phyloP scores from a whole-genome alignment of 805 yeast genomes.

The Candida gorgasii region DNA sequence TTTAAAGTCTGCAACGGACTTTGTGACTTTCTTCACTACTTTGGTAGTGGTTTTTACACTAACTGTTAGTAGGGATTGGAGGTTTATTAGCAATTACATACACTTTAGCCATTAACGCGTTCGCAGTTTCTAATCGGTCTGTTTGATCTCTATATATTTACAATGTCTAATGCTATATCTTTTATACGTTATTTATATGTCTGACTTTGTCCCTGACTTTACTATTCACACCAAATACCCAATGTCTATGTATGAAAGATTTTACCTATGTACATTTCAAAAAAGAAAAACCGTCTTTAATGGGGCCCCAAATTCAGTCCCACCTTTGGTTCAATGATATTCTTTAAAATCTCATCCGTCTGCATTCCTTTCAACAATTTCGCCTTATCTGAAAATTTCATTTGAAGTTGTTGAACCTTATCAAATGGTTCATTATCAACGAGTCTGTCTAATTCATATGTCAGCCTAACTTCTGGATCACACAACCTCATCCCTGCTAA shows the following conservation, averaged over 20 bases:
- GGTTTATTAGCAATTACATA: not conserved
- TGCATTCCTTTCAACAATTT: not conserved
- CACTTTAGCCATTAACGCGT: constrained; percentile 9
- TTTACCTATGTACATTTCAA: no score
- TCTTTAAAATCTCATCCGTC: not conserved
- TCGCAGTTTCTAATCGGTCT: not conserved
- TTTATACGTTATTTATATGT: no score
- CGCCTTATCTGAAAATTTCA: constrained; percentile 13
- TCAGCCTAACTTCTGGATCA: constrained; percentile 44
- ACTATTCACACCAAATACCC: no score
- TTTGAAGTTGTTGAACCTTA: not conserved
- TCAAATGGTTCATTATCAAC: constrained; percentile 11
- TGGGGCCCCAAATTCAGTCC: not conserved
- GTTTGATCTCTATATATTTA: not conserved
- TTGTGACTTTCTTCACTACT: constrained; percentile 9
- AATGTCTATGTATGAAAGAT: no score
- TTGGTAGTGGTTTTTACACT: constrained; percentile 7
- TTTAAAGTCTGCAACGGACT: constrained; percentile 15
- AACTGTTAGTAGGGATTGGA: constrained; percentile 2
- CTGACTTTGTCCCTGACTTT: no score
- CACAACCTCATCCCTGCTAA: constrained; percentile 49
- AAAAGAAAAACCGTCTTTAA: no score
- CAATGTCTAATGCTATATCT: not conserved
- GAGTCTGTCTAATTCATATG: constrained; percentile 19
- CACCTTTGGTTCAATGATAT: not conserved